A percentile compares a stretch with the other conserved stretches of the same genome.
Conservation (phyloP, 108 stramenopile species). For the Chaetoceros tenuissimus region DNA sequence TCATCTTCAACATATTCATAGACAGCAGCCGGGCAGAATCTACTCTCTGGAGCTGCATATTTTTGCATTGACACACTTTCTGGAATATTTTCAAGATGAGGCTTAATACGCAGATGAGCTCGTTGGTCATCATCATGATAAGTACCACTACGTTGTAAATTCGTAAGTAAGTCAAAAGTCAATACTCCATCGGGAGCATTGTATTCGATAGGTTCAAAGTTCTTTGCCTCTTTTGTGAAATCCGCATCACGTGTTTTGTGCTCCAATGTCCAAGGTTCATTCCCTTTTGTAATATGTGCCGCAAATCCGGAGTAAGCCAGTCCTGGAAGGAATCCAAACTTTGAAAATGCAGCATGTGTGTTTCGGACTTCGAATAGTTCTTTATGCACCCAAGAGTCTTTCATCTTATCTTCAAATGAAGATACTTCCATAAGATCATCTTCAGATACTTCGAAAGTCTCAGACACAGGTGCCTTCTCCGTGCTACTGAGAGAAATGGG, state of each 20-base stretch:
- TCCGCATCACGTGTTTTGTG: conserved; percentile 51
- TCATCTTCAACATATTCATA: conserved; percentile 76
- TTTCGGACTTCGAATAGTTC: conserved; percentile 95
- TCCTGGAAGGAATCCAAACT: conserved; percentile 88
- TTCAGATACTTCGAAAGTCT: conserved; percentile 49
- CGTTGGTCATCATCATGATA: conserved; percentile 99
- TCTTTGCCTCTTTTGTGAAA: conserved; percentile 56
- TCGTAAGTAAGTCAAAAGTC: conserved; percentile 95
- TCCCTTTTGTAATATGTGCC: conserved; percentile 84
- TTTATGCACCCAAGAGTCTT: conserved; percentile 89
- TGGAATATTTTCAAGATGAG: conserved; percentile 49
- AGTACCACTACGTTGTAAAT: conserved; percentile 89
- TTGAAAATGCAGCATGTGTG: conserved; percentile 91
- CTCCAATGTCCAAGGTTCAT: conserved; percentile 92
- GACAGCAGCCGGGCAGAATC: conserved; percentile 97
- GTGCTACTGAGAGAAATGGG: too few relatives aligned
- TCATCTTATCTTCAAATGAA: conserved; percentile 48
- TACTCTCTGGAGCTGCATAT: conserved; percentile 93
- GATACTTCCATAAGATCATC: conserved; percentile 44
- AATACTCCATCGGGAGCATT: conserved; percentile 92
- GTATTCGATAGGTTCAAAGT: conserved; percentile 71
- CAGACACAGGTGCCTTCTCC: too few relatives aligned
- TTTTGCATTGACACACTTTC: conserved; percentile 63
- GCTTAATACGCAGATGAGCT: conserved; percentile 89
- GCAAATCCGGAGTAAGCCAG: conserved; percentile 86